Percentiles rank a stretch among this genome's conserved stretches.
phyloP scores from a whole-genome alignment of 73 alveolate genomes.

The Tetrahymena elliotti region DNA sequence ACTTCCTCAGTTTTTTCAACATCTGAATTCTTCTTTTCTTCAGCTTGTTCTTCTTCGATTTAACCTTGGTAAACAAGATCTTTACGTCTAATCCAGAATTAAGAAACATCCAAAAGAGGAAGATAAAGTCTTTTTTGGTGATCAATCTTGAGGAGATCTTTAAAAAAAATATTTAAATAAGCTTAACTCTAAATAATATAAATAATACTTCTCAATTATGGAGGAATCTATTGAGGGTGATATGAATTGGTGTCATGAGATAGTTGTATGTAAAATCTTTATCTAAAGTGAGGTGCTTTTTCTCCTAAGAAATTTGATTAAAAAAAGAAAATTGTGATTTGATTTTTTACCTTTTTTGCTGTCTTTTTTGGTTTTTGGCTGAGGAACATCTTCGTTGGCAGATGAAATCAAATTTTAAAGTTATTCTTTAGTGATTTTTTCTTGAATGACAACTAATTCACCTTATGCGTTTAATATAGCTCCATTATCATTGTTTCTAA shows the following conservation, averaged over 20 bases:
- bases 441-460: not conserved
- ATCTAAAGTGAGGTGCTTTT: slow-evolving; percentile 34
- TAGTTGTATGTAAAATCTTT: slow-evolving; percentile 47
- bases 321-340: too few relatives aligned
- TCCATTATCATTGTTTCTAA: not conserved
- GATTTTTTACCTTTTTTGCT: not conserved
- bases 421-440: not conserved
- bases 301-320: not conserved
- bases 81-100: slow-evolving; percentile 24
- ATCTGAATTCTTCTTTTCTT: not conserved
- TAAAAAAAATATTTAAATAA: slow-evolving; percentile 35
- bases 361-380: not conserved
- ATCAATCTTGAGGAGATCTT: slow-evolving; percentile 47
- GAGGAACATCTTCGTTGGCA: not conserved
- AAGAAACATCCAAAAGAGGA: slow-evolving; percentile 2
- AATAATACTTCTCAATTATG: slow-evolving; percentile 53
- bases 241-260: slow-evolving; percentile 50
- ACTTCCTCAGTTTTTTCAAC: not conserved
- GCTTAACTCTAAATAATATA: slow-evolving; percentile 33
- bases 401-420: not conserved
- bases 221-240: slow-evolving; percentile 42
- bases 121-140: slow-evolving; percentile 8
- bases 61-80: not conserved
- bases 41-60: not conserved
- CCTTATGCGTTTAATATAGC: not conserved